Percentiles rank a stretch among this genome's conserved stretches.
These are phyloP conservation scores for Lycium barbarum DNA, from an alignment of 257 asterid species.

Conservation along the genomic window DNA sequence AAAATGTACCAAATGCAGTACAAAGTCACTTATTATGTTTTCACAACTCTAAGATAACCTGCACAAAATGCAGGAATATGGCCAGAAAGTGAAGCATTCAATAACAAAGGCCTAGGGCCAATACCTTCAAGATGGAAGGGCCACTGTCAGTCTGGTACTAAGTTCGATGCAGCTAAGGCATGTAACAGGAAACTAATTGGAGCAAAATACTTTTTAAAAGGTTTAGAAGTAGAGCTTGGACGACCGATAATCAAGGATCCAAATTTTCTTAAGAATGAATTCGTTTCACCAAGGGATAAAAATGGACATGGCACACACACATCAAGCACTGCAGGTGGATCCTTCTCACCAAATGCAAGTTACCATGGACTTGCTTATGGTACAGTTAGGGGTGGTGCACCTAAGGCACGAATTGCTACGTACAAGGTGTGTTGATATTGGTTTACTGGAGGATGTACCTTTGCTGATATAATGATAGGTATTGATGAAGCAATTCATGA, in stretches of 20 bases:
- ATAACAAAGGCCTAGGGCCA: conserved; percentile 45
- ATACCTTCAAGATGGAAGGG: conserved; percentile 57
- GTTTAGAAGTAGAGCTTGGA: conserved; percentile 30
- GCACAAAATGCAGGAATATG: conserved; percentile 38
- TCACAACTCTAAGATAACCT: neutral
- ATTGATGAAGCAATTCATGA: conserved; percentile 53
- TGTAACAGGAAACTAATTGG: conserved; percentile 56
- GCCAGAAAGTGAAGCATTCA: conserved; percentile 50
- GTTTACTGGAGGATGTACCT: conserved; percentile 29
- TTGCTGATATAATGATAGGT: conserved; percentile 42
- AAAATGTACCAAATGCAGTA: neutral
- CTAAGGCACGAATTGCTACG: conserved; percentile 45
- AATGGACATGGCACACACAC: conserved; percentile 46
- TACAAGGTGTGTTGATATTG: conserved; percentile 39
- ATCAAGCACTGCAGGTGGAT: conserved; percentile 41
- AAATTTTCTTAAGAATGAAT: conserved; percentile 27
- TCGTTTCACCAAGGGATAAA: conserved; percentile 42
- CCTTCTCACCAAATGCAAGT: conserved; percentile 31
- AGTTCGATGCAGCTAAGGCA: conserved; percentile 35
- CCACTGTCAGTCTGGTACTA: conserved; percentile 37
- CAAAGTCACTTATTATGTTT: neutral
- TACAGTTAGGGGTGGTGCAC: conserved; percentile 51
- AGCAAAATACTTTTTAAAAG: conserved; percentile 47
- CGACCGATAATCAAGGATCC: conserved; percentile 18
- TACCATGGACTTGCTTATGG: conserved; percentile 38